Evolutionary conservation across 208 protist species (phyloP).

Genomic region (Sergeia podlipaevii): DNA sequence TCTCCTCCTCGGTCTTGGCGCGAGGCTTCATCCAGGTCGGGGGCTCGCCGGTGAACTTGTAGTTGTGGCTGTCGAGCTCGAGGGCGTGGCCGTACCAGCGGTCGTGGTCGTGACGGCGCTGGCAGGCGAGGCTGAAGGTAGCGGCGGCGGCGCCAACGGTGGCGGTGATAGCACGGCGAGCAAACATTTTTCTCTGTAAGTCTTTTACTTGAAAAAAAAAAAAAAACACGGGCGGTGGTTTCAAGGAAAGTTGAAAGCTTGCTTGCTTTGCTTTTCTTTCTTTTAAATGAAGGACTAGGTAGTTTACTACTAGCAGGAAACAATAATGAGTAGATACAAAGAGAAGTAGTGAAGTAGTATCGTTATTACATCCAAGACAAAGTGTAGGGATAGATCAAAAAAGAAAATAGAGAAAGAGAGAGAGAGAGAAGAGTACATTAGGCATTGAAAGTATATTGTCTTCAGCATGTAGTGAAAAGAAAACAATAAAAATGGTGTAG

Average conservation of each 20-base stretch:
- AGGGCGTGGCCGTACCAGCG: slow-evolving; percentile 86
- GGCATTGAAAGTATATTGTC: no score
- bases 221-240: neutral
- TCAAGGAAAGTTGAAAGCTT: slow-evolving; percentile 1
- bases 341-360: neutral
- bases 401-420: neutral
- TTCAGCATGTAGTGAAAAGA: no score
- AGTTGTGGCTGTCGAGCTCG: slow-evolving; percentile 81
- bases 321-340: slow-evolving; percentile 11
- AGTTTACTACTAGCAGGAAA: no score
- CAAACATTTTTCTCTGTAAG: slow-evolving; percentile 26
- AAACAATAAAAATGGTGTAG: no score
- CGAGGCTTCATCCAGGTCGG: slow-evolving; percentile 68
- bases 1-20: slow-evolving; percentile 79
- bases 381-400: slow-evolving; percentile 1
- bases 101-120: slow-evolving; percentile 76
- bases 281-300: neutral
- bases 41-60: slow-evolving; percentile 81
- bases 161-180: slow-evolving; percentile 48
- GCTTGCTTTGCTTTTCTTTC: slow-evolving; percentile 8
- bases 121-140: slow-evolving; percentile 32
- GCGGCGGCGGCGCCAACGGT: slow-evolving; percentile 23
- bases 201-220: slow-evolving; percentile 2
- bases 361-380: neutral
- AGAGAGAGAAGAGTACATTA: slow-evolving; percentile 4